Percentiles rank a stretch among this genome's conserved stretches.
These are phyloP conservation scores for Colletotrichum sidae DNA, from an alignment of 2,329 filamentous ascomycete species.

Conservation along the genomic window DNA sequence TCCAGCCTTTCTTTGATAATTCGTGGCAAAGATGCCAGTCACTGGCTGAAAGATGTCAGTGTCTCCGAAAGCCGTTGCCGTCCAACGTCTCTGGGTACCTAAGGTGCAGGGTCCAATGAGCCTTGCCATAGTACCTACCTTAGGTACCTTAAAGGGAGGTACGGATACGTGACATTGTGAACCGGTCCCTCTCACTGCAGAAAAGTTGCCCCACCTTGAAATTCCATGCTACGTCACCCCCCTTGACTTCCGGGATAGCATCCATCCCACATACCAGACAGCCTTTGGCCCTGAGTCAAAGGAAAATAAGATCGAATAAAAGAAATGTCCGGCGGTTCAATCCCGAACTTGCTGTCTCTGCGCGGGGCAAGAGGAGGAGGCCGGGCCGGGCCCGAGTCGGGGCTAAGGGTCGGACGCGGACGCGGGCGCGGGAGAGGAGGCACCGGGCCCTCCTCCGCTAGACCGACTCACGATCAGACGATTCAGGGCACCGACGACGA, in stretches of 20 bases:
- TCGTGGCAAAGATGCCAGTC: no score
- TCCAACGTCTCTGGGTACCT: not conserved
- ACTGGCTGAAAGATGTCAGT: no score
- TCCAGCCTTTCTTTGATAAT: no score
- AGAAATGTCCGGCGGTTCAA: slow-evolving; percentile 76
- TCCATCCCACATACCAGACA: not conserved
- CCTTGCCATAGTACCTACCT: not conserved
- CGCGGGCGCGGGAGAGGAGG: slow-evolving; percentile 48
- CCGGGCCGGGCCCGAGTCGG: no score
- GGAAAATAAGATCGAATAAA: not conserved
- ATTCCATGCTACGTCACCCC: slow-evolving; percentile 4
- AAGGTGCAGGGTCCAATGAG: slow-evolving; percentile 10
- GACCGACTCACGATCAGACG: slow-evolving; percentile 71
- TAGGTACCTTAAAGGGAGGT: no score
- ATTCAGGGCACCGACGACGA: slow-evolving; percentile 94
- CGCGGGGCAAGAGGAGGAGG: slow-evolving; percentile 55
- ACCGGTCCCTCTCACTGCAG: no score
- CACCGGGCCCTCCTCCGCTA: slow-evolving; percentile 42
- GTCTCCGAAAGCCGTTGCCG: no score
- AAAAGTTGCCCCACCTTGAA: no score
- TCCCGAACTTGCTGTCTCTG: slow-evolving; percentile 80
- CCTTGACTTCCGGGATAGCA: not conserved
- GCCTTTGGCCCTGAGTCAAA: slow-evolving; percentile 3
- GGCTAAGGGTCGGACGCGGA: slow-evolving; percentile 43
- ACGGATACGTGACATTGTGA: not conserved